phyloP scores from a whole-genome alignment of 257 asterid genomes.

The Fraxinus pennsylvanica region DNA sequence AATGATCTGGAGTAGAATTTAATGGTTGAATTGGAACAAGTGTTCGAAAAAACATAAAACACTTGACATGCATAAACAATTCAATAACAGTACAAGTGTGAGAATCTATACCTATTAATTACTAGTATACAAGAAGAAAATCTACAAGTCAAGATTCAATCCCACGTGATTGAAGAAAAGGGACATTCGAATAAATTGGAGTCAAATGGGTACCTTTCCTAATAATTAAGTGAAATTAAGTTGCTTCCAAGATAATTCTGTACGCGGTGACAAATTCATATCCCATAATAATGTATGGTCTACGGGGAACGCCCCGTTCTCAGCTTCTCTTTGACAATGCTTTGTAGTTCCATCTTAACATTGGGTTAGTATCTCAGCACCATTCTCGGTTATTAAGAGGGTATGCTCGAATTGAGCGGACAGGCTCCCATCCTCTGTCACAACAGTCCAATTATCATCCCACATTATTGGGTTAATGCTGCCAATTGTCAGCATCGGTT shows the following conservation, averaged over 20 bases:
- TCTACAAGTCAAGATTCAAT: background rate
- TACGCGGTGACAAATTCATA: background rate
- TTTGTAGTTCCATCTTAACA: slow-evolving; percentile 35
- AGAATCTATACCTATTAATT: background rate
- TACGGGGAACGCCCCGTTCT: background rate
- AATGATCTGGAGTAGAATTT: slow-evolving; percentile 31
- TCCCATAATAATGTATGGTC: background rate
- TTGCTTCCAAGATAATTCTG: background rate
- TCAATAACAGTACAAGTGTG: background rate
- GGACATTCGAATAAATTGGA: background rate
- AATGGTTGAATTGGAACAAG: slow-evolving; percentile 23
- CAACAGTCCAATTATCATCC: slow-evolving; percentile 93
- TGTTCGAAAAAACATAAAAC: background rate
- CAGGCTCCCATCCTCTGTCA: slow-evolving; percentile 89
- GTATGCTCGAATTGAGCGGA: slow-evolving; percentile 98
- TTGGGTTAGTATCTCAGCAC: slow-evolving; percentile 80
- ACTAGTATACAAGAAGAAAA: background rate
- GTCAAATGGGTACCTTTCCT: background rate
- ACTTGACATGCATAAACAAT: background rate
- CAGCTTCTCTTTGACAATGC: background rate
- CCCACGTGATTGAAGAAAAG: background rate
- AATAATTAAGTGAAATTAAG: too few relatives aligned
- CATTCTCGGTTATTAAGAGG: slow-evolving; percentile 72
- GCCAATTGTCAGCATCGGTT: slow-evolving; percentile 92
- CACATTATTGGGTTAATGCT: slow-evolving; percentile 79